Base-by-base conservation (phyloP, 495 filamentous ascomycete genomes). In the Tirmania nivea region DNA sequence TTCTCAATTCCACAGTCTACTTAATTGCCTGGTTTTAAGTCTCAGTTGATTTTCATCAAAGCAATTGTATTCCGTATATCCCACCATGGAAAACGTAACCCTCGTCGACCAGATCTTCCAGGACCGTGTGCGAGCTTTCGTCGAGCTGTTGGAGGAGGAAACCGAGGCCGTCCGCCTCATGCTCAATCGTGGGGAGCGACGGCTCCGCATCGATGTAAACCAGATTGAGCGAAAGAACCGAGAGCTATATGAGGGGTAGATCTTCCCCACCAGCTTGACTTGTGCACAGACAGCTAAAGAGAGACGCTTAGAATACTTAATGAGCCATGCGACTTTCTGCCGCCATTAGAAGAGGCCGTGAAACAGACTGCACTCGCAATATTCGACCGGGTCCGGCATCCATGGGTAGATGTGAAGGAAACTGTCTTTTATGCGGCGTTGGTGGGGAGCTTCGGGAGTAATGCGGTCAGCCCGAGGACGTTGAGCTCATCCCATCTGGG, bases 381-480 rank as follows among this genome's bases (percentile, higher is more conserved):
- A 14, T 63, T 67, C 7, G 73, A 75, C 52, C 71, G 75, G 56
- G 70, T 67, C 6, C n/a, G 51, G 14, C 17, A 34, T 8, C 17
- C 17, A 12, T 35, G 50, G 50, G 50, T 35, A 5, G 20, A 20
- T 39, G 69, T 69, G 21, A 62, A 66, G 17, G 71, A 79, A 61
- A 69, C 71, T 9, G 65, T 83, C 57, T 96, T 93, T 69, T 96
- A 99, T 64, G 94, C 87, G 57, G 92, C 92, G 21, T 94, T 84
- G 67, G 76, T 86, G 52, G 90, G 90, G 56, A 90, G 85, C 59
- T 97, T 99, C 63, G 90, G 90, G 53, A 84, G 94, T 64, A 87
- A 81, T 63, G 76, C 87, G 45, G 93, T 86, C 75, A 99, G 95
- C 64, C 90, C 90, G 50, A 78, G 90, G 60, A 96, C 90, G 6